Evolutionary conservation across 768 basidiomycete species (phyloP), one percentile per base, ranked within the genome.

Genomic region (Calocera viscosa): DNA sequence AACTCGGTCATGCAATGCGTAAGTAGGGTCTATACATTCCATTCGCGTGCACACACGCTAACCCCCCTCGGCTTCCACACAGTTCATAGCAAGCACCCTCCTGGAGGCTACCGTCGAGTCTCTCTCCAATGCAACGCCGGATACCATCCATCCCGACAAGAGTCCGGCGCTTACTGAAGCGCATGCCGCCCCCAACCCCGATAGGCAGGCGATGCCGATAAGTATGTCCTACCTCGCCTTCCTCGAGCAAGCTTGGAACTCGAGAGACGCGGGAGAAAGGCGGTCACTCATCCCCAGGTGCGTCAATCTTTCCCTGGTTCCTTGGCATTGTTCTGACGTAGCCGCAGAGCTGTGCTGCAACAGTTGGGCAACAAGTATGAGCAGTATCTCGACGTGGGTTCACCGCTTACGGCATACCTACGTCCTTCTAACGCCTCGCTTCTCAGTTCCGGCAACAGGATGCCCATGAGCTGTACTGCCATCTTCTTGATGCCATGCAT

Each of bases 1-100:
- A 97, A 95, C 77, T 93, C 91, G 34, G 91, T 93, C 33, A 79
- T 97, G 32, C 94, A 97, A 74, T 90, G 88, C 40, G 89, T 88
- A 77, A 70, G 86, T 85, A 30, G 73, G 74, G 60, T 72, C 74
- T 19, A 71, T 71, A 2, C 65, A 68, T 24, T 72, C 75, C 28
- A 67, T 72, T 32, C 71, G 69, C 63, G 72, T 70, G 14, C 68
- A 71, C 11, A 71, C 11, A 41, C 74, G 11, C 67, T 70, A 28
- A 30, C 64, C 65, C 34, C 67, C 47, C n/a, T 63, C 69, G 19
- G 28, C 63, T 26, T 69, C 65, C 39, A 67, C 67, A 19, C 71
- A 90, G 88, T 75, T 90, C 68, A 81, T 89, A 72, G 86, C 89
- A 1, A 88, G 87, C 0, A 79, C 77, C 22, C 77, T 85, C 67